Percentiles rank a stretch among this genome's conserved stretches.
These are phyloP conservation scores for Geosiphon pyriformis DNA, from an alignment of 192 early-diverging fungal species.

Conservation along the genomic window DNA sequence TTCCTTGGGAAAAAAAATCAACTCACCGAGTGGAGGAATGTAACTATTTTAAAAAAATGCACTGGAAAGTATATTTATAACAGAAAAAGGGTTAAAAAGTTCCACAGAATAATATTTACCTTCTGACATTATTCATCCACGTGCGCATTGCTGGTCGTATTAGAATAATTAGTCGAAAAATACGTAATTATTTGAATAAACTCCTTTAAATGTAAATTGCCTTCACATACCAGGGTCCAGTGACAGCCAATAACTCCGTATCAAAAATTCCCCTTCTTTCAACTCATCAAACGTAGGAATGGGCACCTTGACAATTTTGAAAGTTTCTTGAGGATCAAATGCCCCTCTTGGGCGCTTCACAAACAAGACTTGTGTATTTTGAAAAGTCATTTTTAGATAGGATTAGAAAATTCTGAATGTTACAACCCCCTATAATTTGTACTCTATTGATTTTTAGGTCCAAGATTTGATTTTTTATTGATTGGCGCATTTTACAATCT, in stretches of 20 bases:
- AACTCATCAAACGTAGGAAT: slow-evolving; percentile 31
- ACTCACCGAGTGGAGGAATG: slow-evolving; percentile 9
- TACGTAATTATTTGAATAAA: background rate
- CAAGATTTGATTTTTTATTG: too few relatives aligned
- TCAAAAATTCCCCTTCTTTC: slow-evolving; percentile 31
- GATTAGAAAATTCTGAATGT: too few relatives aligned
- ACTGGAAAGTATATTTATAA: background rate
- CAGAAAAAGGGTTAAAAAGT: background rate
- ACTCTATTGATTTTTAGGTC: too few relatives aligned
- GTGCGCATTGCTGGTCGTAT: slow-evolving; percentile 37
- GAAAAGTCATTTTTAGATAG: too few relatives aligned
- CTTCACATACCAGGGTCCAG: slow-evolving; percentile 39
- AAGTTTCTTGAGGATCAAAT: slow-evolving; percentile 37
- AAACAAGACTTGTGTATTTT: slow-evolving; percentile 42
- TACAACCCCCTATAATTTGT: too few relatives aligned
- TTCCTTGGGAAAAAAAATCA: background rate
- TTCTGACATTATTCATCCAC: slow-evolving; percentile 42
- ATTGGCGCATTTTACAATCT: too few relatives aligned
- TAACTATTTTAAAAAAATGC: slow-evolving; percentile 9
- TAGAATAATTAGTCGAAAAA: background rate
- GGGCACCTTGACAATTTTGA: slow-evolving; percentile 29
- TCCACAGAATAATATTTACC: slow-evolving; percentile 21
- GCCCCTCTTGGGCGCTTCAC: slow-evolving; percentile 33
- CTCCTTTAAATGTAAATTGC: background rate
- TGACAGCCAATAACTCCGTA: slow-evolving; percentile 41